Conservation (phyloP, 2,329 filamentous ascomycete species). For the Aspergillus phoenicis region DNA sequence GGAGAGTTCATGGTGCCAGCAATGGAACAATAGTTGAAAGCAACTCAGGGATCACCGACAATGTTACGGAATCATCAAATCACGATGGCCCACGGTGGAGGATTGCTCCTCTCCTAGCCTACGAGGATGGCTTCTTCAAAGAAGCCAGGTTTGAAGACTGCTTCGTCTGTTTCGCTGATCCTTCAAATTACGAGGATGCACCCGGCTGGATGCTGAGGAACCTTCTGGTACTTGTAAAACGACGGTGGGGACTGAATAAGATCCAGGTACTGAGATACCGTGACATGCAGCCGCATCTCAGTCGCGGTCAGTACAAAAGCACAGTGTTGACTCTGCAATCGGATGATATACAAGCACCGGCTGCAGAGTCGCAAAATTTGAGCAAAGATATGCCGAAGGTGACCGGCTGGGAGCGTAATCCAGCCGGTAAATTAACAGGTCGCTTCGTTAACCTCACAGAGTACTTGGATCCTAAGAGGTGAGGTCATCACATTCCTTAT, state of each 20-base stretch:
- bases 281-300: conserved; percentile 74
- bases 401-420: conserved; percentile 91
- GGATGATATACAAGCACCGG: conserved; percentile 32
- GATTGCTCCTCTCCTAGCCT: conserved; percentile 73
- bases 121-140: conserved; percentile 86
- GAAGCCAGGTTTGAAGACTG: conserved; percentile 70
- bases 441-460: conserved; percentile 81
- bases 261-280: conserved; percentile 89
- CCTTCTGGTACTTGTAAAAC: conserved; percentile 78
- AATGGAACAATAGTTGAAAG: neutral
- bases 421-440: conserved; percentile 73
- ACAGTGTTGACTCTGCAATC: conserved; percentile 69
- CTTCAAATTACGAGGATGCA: conserved; percentile 83
- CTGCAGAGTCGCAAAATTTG: conserved; percentile 19
- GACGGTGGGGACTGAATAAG: conserved; percentile 74
- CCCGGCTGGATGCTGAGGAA: conserved; percentile 95
- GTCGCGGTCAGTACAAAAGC: conserved; percentile 78
- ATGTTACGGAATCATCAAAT: neutral
- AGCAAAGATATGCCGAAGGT: conserved; percentile 71
- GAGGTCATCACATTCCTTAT: conserved; percentile 7
- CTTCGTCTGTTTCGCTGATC: conserved; percentile 86
- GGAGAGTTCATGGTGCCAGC: conserved; percentile 58
- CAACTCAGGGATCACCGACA: neutral
- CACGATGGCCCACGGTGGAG: conserved; percentile 59
- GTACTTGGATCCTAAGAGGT: conserved; percentile 84